phyloP scores from a whole-genome alignment of 257 asterid genomes.

The Apocynum venetum region DNA sequence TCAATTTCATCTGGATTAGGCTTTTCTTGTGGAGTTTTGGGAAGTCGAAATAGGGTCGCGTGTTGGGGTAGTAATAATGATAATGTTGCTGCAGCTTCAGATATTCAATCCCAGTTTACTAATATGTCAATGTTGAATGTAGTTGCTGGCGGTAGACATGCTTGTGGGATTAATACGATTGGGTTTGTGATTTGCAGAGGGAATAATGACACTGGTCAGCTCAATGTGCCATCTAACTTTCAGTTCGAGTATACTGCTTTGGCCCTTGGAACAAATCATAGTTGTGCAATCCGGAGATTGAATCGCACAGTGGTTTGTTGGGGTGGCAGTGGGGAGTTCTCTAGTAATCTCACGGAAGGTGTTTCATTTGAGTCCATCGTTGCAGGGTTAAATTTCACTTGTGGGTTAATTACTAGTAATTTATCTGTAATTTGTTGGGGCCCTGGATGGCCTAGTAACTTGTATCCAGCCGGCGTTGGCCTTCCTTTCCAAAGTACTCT shows the following conservation, averaged over 20 bases:
- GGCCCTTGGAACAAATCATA: slow-evolving; percentile 62
- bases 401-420: slow-evolving; percentile 62
- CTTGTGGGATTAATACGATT: slow-evolving; percentile 49
- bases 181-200: slow-evolving; percentile 66
- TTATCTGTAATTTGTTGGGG: slow-evolving; percentile 85
- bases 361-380: slow-evolving; percentile 61
- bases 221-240: slow-evolving; percentile 44
- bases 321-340: slow-evolving; percentile 50
- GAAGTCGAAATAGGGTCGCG: slow-evolving; percentile 26
- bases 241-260: slow-evolving; percentile 36
- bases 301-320: slow-evolving; percentile 70
- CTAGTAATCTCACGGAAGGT: slow-evolving; percentile 24
- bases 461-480: slow-evolving; percentile 28
- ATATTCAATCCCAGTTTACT: slow-evolving; percentile 40
- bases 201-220: slow-evolving; percentile 44
- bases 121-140: slow-evolving; percentile 48
- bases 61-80: slow-evolving; percentile 56
- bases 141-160: slow-evolving; percentile 60
- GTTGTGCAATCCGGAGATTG: slow-evolving; percentile 53
- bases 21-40: slow-evolving; percentile 61
- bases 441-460: slow-evolving; percentile 52
- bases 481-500: slow-evolving; percentile 58
- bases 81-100: slow-evolving; percentile 9
- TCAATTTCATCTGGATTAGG: slow-evolving; percentile 61
- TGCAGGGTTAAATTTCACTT: slow-evolving; percentile 66